Evolutionary conservation across 257 asterid species (phyloP).

Genomic region (Orobanche coerulescens): DNA sequence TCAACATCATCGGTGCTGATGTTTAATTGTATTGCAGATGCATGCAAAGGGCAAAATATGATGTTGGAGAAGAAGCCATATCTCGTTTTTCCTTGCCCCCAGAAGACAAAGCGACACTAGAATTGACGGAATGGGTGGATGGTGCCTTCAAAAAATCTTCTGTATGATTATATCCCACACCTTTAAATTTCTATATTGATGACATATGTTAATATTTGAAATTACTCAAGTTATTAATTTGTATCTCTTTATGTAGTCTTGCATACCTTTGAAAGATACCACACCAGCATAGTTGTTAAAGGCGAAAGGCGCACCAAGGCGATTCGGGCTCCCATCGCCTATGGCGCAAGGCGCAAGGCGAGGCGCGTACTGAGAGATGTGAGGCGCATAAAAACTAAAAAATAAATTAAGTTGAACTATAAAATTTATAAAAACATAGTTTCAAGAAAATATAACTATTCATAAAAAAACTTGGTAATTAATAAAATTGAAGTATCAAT

Average conservation of each 20-base stretch:
- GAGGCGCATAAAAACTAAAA: no score
- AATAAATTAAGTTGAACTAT: no score
- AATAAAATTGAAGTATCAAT: no score
- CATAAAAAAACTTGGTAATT: no score
- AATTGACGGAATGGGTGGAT: constrained; percentile 92
- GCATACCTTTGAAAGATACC: not conserved
- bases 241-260: not conserved
- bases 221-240: constrained; percentile 4
- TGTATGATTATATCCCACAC: constrained; percentile 49
- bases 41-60: constrained; percentile 97
- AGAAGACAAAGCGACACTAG: constrained; percentile 93
- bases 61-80: constrained; percentile 93
- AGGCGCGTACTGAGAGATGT: no score
- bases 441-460: no score
- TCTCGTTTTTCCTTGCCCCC: constrained; percentile 90
- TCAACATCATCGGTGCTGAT: constrained; percentile 16
- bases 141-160: constrained; percentile 76
- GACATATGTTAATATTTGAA: constrained; percentile 9
- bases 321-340: no score
- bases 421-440: no score
- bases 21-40: constrained; percentile 50
- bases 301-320: no score
- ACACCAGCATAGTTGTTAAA: no score
- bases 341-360: no score
- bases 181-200: constrained; percentile 16